phyloP scores from a whole-genome alignment of 2,329 filamentous ascomycete species.

The Metarhizium robertsii region DNA sequence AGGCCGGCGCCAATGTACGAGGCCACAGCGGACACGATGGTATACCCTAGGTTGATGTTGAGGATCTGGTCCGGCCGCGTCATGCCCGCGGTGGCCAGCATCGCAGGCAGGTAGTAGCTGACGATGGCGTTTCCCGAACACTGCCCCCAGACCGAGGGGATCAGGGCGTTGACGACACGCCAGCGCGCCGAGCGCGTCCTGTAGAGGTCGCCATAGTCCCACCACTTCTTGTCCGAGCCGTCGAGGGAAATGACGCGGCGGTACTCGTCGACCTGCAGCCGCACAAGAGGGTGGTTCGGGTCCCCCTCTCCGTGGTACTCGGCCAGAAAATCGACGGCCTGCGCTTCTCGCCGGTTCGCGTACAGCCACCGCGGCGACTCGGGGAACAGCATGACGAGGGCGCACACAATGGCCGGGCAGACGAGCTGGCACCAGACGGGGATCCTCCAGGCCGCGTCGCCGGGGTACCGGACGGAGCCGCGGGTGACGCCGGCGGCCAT shows the following conservation, averaged over 20 bases:
- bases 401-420: no score
- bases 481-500: no score
- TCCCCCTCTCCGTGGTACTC: no score
- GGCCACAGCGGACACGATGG: no score
- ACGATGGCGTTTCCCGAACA: conserved; percentile 19
- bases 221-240: conserved; percentile 30
- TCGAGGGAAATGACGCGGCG: conserved; percentile 20
- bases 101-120: conserved; percentile 33
- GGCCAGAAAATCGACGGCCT: no score
- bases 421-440: no score
- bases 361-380: no score
- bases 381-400: no score
- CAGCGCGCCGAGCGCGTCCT: conserved; percentile 12
- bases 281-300: conserved; percentile 17
- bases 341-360: no score
- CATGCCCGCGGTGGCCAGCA: conserved; percentile 27
- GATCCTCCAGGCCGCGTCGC: no score
- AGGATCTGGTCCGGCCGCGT: conserved; percentile 18
- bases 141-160: conserved; percentile 29
- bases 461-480: no score
- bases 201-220: conserved; percentile 30
- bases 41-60: conserved; percentile 20
- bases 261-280: conserved; percentile 28
- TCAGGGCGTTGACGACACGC: conserved; percentile 24
- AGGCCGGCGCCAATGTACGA: no score